Evolutionary conservation across 192 early-diverging fungal genomes (phyloP).

Genomic region (Coemansia sp.): DNA sequence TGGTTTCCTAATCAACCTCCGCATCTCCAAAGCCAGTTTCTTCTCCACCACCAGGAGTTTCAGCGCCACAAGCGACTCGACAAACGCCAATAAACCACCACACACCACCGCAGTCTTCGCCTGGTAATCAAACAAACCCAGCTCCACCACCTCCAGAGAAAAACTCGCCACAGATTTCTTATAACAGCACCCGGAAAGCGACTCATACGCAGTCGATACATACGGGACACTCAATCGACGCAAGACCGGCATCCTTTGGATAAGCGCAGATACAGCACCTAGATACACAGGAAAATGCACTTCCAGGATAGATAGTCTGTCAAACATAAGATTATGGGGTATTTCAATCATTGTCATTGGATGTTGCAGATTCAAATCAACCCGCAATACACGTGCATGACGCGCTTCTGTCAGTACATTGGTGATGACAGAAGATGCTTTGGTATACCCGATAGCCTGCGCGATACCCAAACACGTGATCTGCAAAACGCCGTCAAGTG

Average conservation of each 20-base stretch:
- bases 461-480: background rate
- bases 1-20: background rate
- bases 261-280: background rate
- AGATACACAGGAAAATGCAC: background rate
- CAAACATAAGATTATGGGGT: background rate
- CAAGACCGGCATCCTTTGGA: background rate
- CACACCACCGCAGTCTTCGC: background rate
- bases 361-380: background rate
- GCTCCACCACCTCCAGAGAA: background rate
- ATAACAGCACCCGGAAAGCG: background rate
- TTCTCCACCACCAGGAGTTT: background rate
- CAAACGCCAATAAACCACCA: background rate
- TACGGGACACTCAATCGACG: background rate
- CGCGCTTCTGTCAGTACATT: background rate
- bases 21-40: background rate
- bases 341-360: background rate
- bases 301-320: background rate
- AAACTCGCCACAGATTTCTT: background rate
- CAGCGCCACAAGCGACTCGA: background rate
- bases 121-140: conserved; percentile 9
- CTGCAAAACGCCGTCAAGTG: background rate
- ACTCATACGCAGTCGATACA: background rate
- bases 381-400: background rate
- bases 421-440: background rate
- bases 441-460: background rate